These are phyloP conservation scores for Oryza nivara DNA, from an alignment of 176 grass and related monocot species.

Conservation along the genomic window DNA sequence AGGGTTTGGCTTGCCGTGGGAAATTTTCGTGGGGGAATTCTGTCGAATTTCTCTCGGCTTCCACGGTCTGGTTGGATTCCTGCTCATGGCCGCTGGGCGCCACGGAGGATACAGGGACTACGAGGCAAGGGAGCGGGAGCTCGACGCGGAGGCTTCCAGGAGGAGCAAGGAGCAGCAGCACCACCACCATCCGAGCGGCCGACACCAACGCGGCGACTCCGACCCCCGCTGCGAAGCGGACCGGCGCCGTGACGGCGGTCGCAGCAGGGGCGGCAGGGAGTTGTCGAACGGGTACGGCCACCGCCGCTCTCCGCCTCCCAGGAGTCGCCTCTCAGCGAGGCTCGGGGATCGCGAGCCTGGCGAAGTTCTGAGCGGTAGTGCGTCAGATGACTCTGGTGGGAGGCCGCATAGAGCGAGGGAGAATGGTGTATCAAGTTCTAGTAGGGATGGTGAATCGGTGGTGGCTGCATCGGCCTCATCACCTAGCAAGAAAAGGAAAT, in stretches of 20 bases:
- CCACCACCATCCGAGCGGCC: neutral
- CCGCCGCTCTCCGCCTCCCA: constrained; percentile 45
- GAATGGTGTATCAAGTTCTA: constrained; percentile 42
- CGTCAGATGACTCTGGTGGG: constrained; percentile 65
- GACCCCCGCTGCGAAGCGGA: constrained; percentile 25
- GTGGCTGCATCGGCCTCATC: constrained; percentile 1
- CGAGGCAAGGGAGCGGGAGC: constrained; percentile 64
- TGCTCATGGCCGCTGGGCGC: constrained; percentile 55
- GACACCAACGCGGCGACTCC: constrained; percentile 32
- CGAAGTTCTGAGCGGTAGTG: constrained; percentile 75
- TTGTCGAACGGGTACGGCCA: constrained; percentile 47
- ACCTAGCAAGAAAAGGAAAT: constrained; percentile 78
- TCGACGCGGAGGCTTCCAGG: constrained; percentile 52
- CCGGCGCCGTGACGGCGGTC: constrained; percentile 38
- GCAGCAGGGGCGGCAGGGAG: constrained; percentile 46
- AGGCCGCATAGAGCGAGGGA: constrained; percentile 47
- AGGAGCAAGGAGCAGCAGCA: constrained; percentile 46
- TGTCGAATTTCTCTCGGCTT: constrained; percentile 20
- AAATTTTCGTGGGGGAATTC: neutral
- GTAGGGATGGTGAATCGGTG: constrained; percentile 34
- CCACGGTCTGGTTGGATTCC: constrained; percentile 26
- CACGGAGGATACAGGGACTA: constrained; percentile 59
- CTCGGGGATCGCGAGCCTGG: constrained; percentile 69
- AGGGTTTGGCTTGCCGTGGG: constrained; percentile 52
- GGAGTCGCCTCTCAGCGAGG: constrained; percentile 49